These are phyloP conservation scores for Priceomyces castillae DNA, from an alignment of 805 yeast genomes.

Conservation along the genomic window DNA sequence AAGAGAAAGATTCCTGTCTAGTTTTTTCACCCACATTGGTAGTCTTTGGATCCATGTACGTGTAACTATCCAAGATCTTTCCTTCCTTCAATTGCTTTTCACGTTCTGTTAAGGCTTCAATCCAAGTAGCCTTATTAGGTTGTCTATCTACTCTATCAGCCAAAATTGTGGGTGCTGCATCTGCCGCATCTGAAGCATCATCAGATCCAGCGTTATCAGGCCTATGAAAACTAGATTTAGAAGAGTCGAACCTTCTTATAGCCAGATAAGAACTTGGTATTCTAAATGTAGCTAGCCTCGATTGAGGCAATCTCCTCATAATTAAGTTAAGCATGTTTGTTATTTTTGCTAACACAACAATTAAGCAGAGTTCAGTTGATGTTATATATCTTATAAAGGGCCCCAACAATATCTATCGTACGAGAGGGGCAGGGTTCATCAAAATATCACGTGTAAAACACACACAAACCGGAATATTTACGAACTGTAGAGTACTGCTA, in stretches of 20 bases:
- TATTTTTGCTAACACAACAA: too few relatives aligned
- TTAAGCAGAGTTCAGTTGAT: too few relatives aligned
- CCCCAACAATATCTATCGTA: too few relatives aligned
- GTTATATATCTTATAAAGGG: too few relatives aligned
- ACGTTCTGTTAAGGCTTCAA: slow-evolving; percentile 76
- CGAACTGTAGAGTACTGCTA: background rate
- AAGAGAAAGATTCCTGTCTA: slow-evolving; percentile 72
- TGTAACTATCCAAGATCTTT: slow-evolving; percentile 64
- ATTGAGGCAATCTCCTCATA: background rate
- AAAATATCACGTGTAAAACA: background rate
- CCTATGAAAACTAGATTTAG: slow-evolving; percentile 24
- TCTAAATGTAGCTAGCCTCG: background rate
- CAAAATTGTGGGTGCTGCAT: slow-evolving; percentile 67
- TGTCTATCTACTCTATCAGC: slow-evolving; percentile 59
- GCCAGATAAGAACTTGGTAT: background rate
- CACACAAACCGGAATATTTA: background rate
- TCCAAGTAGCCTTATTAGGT: slow-evolving; percentile 69
- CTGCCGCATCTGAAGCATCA: slow-evolving; percentile 63
- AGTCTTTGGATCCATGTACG: slow-evolving; percentile 70
- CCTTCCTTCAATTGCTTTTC: slow-evolving; percentile 70
- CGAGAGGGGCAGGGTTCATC: too few relatives aligned
- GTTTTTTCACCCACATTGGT: slow-evolving; percentile 70
- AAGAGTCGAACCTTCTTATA: background rate
- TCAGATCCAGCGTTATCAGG: slow-evolving; percentile 41
- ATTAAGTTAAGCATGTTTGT: background rate